Evolutionary conservation across 805 yeast species (phyloP).

Genomic region (Candida palmyrensis): DNA sequence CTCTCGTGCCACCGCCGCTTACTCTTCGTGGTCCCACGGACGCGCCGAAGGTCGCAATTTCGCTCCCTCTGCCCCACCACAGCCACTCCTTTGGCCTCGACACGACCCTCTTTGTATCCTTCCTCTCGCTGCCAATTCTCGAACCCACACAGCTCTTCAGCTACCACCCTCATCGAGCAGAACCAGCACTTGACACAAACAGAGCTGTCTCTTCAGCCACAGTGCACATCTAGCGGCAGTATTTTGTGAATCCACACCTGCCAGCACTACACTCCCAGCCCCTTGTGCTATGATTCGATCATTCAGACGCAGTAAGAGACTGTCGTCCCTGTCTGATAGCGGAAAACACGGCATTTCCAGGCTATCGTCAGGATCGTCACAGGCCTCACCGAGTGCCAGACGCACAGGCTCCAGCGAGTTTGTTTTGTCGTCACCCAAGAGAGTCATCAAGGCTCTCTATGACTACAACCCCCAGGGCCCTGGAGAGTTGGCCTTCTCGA

Average conservation of each 20-base stretch:
- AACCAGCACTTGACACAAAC: background rate
- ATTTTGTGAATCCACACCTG: background rate
- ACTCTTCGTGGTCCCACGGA: too few relatives aligned
- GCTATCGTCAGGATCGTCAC: constrained; percentile 13
- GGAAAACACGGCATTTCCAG: constrained; percentile 31
- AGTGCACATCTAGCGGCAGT: background rate
- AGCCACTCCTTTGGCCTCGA: too few relatives aligned
- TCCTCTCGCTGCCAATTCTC: too few relatives aligned
- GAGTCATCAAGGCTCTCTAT: constrained; percentile 77
- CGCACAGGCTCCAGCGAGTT: constrained; percentile 9
- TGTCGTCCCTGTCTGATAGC: constrained; percentile 23
- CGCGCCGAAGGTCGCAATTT: too few relatives aligned
- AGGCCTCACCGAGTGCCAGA: constrained; percentile 3
- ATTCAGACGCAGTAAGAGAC: constrained; percentile 38
- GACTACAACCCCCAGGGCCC: constrained; percentile 76
- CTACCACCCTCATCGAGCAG: background rate
- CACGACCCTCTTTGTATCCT: too few relatives aligned
- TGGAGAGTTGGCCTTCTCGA: constrained; percentile 70
- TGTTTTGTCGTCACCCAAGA: constrained; percentile 56
- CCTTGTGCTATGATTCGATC: constrained; percentile 32
- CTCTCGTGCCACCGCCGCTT: too few relatives aligned
- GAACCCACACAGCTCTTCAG: constrained; percentile 1
- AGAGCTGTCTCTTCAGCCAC: background rate
- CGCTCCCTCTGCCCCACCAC: too few relatives aligned
- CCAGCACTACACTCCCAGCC: background rate